Percentiles rank a stretch among this genome's conserved stretches.
Evolutionary conservation across 1,284 basidiomycete genomes (phyloP).

Genomic region (Mycosarcoma maydis): DNA sequence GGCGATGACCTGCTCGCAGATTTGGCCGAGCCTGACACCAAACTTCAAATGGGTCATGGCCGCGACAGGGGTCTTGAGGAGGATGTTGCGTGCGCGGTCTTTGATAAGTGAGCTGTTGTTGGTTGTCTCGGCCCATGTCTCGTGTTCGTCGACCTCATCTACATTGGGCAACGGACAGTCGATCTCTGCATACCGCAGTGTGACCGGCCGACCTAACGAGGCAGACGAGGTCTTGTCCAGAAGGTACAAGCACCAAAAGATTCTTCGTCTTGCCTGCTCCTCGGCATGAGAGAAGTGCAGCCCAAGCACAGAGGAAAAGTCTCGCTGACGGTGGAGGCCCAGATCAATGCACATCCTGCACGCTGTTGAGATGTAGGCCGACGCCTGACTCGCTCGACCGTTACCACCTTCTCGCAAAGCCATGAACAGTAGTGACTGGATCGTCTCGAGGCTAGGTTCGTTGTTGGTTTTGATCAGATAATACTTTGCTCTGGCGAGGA

Average conservation of each 20-base stretch:
- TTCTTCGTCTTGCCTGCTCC: conserved; percentile 45
- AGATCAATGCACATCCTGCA: conserved; percentile 55
- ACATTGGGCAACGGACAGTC: conserved; percentile 51
- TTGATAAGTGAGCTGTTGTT: conserved; percentile 46
- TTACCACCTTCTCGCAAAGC: conserved; percentile 53
- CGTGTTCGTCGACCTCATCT: conserved; percentile 47
- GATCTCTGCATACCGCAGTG: conserved; percentile 52
- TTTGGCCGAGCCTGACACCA: conserved; percentile 33
- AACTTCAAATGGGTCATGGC: conserved; percentile 39
- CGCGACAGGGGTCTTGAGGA: conserved; percentile 40
- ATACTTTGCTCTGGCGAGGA: conserved; percentile 52
- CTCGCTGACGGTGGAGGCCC: conserved; percentile 49
- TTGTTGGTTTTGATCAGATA: conserved; percentile 51
- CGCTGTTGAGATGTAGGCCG: conserved; percentile 45
- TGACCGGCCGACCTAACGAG: conserved; percentile 50
- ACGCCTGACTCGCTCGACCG: conserved; percentile 44
- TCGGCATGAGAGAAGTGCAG: conserved; percentile 44
- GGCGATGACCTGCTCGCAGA: conserved; percentile 47
- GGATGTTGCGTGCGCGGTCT: conserved; percentile 25
- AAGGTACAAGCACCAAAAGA: conserved; percentile 51
- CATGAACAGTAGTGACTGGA: conserved; percentile 55
- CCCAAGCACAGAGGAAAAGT: conserved; percentile 37
- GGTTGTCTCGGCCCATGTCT: conserved; percentile 48
- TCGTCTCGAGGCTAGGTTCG: conserved; percentile 50
- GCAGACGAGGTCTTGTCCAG: conserved; percentile 54